Conservation (phyloP, 108 stramenopile species). For the Nitzschia sp. region DNA sequence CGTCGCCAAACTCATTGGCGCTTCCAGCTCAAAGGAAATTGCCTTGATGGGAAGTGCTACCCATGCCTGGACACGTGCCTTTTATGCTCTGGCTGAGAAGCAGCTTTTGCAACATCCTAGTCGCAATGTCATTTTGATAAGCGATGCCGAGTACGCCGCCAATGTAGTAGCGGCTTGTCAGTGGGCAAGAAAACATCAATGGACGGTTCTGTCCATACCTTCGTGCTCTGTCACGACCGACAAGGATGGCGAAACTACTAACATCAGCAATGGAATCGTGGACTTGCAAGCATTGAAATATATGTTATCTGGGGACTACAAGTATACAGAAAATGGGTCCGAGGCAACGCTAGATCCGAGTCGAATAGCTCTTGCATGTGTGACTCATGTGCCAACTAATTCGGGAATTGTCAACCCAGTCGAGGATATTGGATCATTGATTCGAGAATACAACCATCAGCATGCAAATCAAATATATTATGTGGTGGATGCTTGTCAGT, state of each 20-base stretch:
- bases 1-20: conserved; percentile 51
- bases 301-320: conserved; percentile 48
- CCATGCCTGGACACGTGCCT: conserved; percentile 75
- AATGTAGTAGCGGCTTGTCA: conserved; percentile 81
- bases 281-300: conserved; percentile 55
- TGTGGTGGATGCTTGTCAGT: conserved; percentile 84
- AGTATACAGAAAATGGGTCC: conserved; percentile 11
- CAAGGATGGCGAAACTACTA: conserved; percentile 22
- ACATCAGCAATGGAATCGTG: conserved; percentile 33
- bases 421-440: conserved; percentile 50
- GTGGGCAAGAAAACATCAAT: conserved; percentile 55
- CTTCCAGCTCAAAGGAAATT: conserved; percentile 32
- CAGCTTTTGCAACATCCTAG: conserved; percentile 12
- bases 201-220: conserved; percentile 62
- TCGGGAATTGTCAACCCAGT: conserved; percentile 81
- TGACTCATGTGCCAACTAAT: conserved; percentile 85
- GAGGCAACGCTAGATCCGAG: conserved; percentile 40
- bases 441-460: conserved; percentile 32
- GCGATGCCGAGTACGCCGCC: conserved; percentile 82
- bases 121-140: conserved; percentile 56
- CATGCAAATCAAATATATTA: conserved; percentile 36
- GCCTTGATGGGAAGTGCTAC: conserved; percentile 78
- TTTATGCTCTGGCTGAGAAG: conserved; percentile 69
- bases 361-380: conserved; percentile 57
- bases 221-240: conserved; percentile 16